A percentile compares a stretch with the other conserved stretches of the same genome.
Conservation (phyloP, 257 asterid genomes). For the Agastache rugosa region DNA sequence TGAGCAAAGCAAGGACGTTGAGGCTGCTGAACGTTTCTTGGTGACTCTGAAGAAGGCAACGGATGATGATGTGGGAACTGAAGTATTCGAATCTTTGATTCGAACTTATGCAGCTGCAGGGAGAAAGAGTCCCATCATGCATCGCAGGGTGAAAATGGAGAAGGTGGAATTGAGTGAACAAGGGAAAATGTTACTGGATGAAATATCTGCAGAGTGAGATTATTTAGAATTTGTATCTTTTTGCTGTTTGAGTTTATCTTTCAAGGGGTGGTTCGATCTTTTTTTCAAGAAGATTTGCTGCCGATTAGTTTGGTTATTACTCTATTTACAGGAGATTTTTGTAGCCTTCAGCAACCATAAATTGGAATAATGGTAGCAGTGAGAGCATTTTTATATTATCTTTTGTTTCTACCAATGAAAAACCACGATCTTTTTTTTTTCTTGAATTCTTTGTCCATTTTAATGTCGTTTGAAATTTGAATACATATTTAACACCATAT, state of each 20-base stretch:
- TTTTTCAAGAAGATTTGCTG: conserved; percentile 25
- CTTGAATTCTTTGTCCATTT: neutral
- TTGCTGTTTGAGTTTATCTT: neutral
- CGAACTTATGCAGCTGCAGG: conserved; percentile 80
- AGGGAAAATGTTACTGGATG: conserved; percentile 66
- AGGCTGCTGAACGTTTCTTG: conserved; percentile 71
- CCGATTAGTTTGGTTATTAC: conserved; percentile 4
- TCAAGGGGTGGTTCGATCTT: neutral
- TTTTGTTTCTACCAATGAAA: neutral
- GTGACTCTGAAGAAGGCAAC: conserved; percentile 60
- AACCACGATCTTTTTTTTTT: neutral
- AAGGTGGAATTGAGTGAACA: conserved; percentile 74
- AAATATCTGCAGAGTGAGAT: conserved; percentile 57
- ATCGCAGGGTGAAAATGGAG: conserved; percentile 85
- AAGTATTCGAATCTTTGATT: conserved; percentile 68
- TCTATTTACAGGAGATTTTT: conserved; percentile 10
- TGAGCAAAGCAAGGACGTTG: conserved; percentile 72
- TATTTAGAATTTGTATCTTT: neutral
- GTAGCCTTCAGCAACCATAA: conserved; percentile 22
- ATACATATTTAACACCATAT: no score
- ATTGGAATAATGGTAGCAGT: conserved; percentile 22
- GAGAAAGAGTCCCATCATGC: conserved; percentile 63
- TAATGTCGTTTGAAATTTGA: no score
- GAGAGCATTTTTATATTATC: neutral
- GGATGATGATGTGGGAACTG: conserved; percentile 47